Evolutionary conservation across 768 basidiomycete species (phyloP), one percentile per base, ranked within the genome.

Genomic region (Pisolithus sp.): DNA sequence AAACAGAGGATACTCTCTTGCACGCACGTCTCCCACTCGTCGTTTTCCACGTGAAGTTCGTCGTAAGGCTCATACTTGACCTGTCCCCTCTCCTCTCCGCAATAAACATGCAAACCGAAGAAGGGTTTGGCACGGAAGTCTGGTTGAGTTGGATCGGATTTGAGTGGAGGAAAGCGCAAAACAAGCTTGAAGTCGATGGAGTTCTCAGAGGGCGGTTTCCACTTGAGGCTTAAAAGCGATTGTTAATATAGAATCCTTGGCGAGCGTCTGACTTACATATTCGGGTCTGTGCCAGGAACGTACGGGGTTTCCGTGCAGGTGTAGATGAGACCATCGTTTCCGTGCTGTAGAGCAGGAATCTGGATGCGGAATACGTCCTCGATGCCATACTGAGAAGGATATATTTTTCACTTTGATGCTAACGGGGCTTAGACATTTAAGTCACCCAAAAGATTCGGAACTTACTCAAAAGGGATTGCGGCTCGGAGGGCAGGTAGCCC

Each of bases 141-240:
- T 1, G 93, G 89, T 59, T 82, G 69, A 7, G 70, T 59, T 0
- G 80, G 75, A 48, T 83, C 68, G 21, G 71, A 69, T 15, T 65
- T 63, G 4, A 70, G 67, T 1, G 92, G 81, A 1, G 95, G 93
- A 66, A 98, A 99, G 30, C 92, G 85, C n/a, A 99, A 73, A 46
- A 93, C 80, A 26, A 98, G 85, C 67, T 93, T 92, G 76, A 99
- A 98, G 68, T 99, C 96, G 60, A 98, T 86, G 2, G 93, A 94
- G 66, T 99, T 99, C 64, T 98, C 95, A 2, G 87, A 89, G 0
- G 96, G 93, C 1, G 94, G 93, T 68, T 99, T 99, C 96, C 96
- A 99, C 69, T 99, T 99, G 62, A 99, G 68, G 56, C 95, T 98
- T 48, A 31, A 17, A 44, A 57, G 21, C 30, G 10, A 55, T 54